phyloP scores from a whole-genome alignment of 164 flowering plant species.

The Kingdonia uniflora region DNA sequence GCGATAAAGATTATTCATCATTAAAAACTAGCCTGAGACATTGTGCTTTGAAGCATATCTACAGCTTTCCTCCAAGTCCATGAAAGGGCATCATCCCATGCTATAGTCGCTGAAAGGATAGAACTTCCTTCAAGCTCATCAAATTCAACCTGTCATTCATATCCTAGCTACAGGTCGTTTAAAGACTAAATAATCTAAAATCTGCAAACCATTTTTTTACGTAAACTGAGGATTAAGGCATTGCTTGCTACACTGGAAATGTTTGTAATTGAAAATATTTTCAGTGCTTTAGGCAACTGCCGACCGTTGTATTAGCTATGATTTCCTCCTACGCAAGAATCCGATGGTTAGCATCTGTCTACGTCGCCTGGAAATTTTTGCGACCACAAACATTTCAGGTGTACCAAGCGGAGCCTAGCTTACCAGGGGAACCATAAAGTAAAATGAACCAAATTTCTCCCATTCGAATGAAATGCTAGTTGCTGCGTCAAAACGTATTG shows the following conservation, averaged over 20 bases:
- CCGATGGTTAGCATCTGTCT: no score
- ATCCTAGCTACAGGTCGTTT: constrained; percentile 16
- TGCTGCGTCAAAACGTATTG: constrained; percentile 77
- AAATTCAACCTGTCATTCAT: constrained; percentile 75
- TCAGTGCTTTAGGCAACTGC: no score
- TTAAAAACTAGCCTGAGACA: constrained; percentile 39
- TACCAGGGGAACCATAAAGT: constrained; percentile 91
- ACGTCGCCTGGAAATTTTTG: no score
- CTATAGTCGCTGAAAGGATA: constrained; percentile 65
- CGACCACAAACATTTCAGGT: no score
- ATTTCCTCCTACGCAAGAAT: no score
- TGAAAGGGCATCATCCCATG: constrained; percentile 69
- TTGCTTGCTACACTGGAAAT: no score
- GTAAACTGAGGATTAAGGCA: no score
- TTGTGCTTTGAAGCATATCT: constrained; percentile 37
- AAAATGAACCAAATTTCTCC: constrained; percentile 81
- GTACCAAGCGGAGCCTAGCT: constrained; percentile 4
- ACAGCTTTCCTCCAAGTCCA: constrained; percentile 58
- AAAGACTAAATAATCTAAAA: not conserved
- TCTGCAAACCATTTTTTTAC: no score
- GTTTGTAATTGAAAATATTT: no score
- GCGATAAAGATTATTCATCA: not conserved
- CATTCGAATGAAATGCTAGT: constrained; percentile 61
- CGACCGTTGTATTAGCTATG: no score
- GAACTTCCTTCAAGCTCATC: constrained; percentile 86